Conservation (phyloP, 768 basidiomycete species). For the Lenzites betulinus region DNA sequence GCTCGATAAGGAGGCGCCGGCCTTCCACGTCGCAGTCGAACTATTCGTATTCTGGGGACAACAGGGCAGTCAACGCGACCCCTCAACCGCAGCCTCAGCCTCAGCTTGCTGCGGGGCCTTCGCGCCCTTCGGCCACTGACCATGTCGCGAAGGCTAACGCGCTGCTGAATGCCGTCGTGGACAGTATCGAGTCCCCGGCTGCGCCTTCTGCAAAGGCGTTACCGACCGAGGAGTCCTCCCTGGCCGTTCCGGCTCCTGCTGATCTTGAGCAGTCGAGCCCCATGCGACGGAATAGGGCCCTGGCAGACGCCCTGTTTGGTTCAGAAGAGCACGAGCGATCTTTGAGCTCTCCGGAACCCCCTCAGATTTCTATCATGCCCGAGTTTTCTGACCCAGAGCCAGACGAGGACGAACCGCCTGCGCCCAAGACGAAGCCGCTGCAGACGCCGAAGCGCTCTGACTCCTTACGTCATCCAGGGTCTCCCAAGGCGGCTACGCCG, state of each 20-base stretch:
- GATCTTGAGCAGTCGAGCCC: slow-evolving; percentile 37
- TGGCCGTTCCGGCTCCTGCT: slow-evolving; percentile 41
- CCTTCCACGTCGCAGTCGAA: slow-evolving; percentile 85
- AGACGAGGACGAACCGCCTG: slow-evolving; percentile 15
- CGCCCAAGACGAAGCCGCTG: slow-evolving; percentile 7
- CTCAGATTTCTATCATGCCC: slow-evolving; percentile 19
- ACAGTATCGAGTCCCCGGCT: slow-evolving; percentile 49
- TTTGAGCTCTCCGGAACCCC: slow-evolving; percentile 28
- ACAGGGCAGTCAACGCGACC: slow-evolving; percentile 54
- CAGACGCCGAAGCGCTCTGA: slow-evolving; percentile 19
- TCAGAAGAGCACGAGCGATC: slow-evolving; percentile 36
- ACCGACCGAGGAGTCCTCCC: slow-evolving; percentile 17
- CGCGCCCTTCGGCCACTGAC: slow-evolving; percentile 41
- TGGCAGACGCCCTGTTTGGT: slow-evolving; percentile 79
- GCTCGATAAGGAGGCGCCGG: slow-evolving; percentile 72
- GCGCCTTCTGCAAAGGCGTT: slow-evolving; percentile 18
- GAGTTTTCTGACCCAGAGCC: slow-evolving; percentile 12
- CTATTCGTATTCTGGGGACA: slow-evolving; percentile 59
- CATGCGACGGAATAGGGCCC: slow-evolving; percentile 66
- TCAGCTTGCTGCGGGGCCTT: slow-evolving; percentile 28
- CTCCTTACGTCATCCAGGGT: slow-evolving; percentile 1
- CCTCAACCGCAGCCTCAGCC: slow-evolving; percentile 44
- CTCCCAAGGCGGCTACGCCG: neutral
- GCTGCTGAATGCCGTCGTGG: slow-evolving; percentile 62
- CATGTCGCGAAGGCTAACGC: slow-evolving; percentile 63